These are phyloP conservation scores for Hemisphaericaspora nanyangensis DNA, from an alignment of 805 yeast genomes.

Conservation along the genomic window DNA sequence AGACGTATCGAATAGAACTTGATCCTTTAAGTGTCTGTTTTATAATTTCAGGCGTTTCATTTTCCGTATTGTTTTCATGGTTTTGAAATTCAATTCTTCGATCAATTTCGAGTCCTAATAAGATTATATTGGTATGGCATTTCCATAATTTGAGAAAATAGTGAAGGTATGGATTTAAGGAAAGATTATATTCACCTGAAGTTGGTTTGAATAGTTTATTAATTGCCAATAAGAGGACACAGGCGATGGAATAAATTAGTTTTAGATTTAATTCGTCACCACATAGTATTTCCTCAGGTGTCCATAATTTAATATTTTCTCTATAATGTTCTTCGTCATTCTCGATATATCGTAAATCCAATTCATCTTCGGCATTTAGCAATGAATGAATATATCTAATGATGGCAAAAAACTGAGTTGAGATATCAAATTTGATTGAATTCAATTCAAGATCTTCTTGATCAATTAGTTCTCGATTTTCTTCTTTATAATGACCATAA, in stretches of 20 bases:
- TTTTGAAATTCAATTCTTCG: conserved; percentile 30
- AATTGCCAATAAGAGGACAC: conserved; percentile 30
- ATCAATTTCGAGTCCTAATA: conserved; percentile 55
- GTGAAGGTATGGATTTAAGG: conserved; percentile 60
- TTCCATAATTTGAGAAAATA: conserved; percentile 63
- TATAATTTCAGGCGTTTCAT: conserved; percentile 31
- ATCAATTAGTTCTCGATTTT: conserved; percentile 6
- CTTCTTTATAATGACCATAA: conserved; percentile 13
- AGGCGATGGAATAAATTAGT: conserved; percentile 26
- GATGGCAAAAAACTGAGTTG: conserved; percentile 33
- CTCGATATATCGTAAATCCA: conserved; percentile 34
- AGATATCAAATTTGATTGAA: conserved; percentile 30
- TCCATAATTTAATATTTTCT: conserved; percentile 23
- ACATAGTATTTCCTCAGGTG: conserved; percentile 15
- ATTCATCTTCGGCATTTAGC: conserved; percentile 43
- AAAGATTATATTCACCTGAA: conserved; percentile 32
- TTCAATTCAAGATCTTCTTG: conserved; percentile 3
- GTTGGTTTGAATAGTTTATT: conserved; percentile 28
- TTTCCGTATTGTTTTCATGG: conserved; percentile 19
- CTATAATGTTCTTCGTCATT: conserved; percentile 32
- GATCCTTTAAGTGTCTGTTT: conserved; percentile 51
- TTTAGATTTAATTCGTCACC: conserved; percentile 20
- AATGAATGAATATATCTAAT: conserved; percentile 31
- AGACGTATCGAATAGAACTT: conserved; percentile 56
- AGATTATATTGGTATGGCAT: conserved; percentile 54